Conservation (phyloP, 371 early-diverging fungal genomes). For the Phascolomyces articulosus region DNA sequence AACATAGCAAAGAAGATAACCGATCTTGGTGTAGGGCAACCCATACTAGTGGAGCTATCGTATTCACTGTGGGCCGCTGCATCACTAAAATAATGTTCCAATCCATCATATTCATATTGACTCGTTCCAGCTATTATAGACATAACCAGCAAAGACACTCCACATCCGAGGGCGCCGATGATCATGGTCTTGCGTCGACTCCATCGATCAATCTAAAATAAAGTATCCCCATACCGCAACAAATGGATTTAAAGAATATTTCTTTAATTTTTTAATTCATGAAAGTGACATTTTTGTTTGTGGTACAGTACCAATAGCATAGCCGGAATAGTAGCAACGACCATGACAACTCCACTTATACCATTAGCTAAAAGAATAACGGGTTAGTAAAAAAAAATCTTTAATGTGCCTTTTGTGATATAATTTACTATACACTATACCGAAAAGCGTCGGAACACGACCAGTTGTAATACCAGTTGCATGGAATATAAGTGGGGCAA, state of each 20-base stretch:
- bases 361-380: slow-evolving; percentile 5
- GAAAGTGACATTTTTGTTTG: too few relatives aligned
- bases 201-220: slow-evolving; percentile 71
- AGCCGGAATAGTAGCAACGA: slow-evolving; percentile 12
- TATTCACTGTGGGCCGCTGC: too few relatives aligned
- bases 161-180: slow-evolving; percentile 45
- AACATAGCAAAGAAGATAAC: slow-evolving; percentile 65
- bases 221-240: too few relatives aligned
- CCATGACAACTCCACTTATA: slow-evolving; percentile 8
- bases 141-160: slow-evolving; percentile 49
- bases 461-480: background rate
- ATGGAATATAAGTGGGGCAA: slow-evolving; percentile 9
- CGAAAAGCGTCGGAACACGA: background rate
- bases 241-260: too few relatives aligned
- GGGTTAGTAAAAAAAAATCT: background rate
- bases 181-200: slow-evolving; percentile 60
- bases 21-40: slow-evolving; percentile 31
- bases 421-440: background rate
- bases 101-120: slow-evolving; percentile 14
- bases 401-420: too few relatives aligned
- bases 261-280: too few relatives aligned
- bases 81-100: background rate
- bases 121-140: slow-evolving; percentile 50
- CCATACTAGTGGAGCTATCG: too few relatives aligned
- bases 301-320: slow-evolving; percentile 5